Evolutionary conservation across 2,329 filamentous ascomycete species (phyloP).

Genomic region (Colletotrichum chlorophyti): DNA sequence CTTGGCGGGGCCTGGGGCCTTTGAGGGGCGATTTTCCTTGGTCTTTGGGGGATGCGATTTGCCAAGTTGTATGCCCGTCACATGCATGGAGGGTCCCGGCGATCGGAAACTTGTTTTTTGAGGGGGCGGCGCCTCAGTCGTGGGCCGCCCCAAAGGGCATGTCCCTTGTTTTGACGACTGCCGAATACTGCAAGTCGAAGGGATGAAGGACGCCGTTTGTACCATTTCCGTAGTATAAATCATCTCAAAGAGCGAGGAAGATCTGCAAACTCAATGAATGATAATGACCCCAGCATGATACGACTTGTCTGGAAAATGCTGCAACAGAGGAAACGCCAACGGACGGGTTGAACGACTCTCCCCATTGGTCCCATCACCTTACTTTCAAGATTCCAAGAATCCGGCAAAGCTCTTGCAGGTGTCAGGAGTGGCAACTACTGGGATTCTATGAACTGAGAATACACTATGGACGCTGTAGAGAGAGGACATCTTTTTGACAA

Average conservation of each 20-base stretch:
- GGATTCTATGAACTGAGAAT: too few relatives aligned
- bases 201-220: background rate
- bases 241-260: background rate
- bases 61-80: slow-evolving; percentile 27
- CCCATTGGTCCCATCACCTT: too few relatives aligned
- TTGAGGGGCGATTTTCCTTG: slow-evolving; percentile 20
- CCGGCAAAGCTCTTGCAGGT: too few relatives aligned
- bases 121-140: slow-evolving; percentile 7
- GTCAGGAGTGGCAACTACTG: too few relatives aligned
- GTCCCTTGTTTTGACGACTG: slow-evolving; percentile 21
- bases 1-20: slow-evolving; percentile 19
- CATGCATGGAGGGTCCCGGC: slow-evolving; percentile 25
- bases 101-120: slow-evolving; percentile 26
- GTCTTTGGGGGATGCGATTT: slow-evolving; percentile 26
- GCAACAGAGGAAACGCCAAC: too few relatives aligned
- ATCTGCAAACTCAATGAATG: background rate
- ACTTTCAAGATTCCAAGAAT: too few relatives aligned
- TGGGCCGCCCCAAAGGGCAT: slow-evolving; percentile 16
- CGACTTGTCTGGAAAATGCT: too few relatives aligned
- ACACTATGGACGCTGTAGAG: too few relatives aligned
- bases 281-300: too few relatives aligned
- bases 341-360: too few relatives aligned
- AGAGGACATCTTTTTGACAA: too few relatives aligned
- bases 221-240: too few relatives aligned
- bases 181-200: slow-evolving; percentile 1